Conservation (phyloP, 1,284 basidiomycete genomes). For the Papiliotrema terrestris region DNA sequence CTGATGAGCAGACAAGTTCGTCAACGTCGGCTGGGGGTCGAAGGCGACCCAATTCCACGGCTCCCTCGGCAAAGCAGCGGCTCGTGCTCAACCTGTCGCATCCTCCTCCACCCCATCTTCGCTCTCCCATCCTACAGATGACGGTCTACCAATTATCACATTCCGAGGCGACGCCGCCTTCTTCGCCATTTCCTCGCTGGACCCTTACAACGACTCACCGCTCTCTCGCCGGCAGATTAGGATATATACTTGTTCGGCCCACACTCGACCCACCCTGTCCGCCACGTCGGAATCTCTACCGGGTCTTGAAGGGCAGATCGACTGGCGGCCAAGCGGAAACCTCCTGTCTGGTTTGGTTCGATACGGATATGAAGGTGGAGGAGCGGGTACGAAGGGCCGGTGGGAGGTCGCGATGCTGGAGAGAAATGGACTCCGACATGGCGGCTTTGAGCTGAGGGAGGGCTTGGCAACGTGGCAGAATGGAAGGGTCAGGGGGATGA, state of each 20-base stretch:
- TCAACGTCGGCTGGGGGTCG: conserved; percentile 97
- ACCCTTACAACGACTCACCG: conserved; percentile 34
- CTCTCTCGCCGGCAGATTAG: conserved; percentile 60
- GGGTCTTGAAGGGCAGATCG: conserved; percentile 75
- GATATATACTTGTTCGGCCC: conserved; percentile 60
- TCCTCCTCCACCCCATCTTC: conserved; percentile 24
- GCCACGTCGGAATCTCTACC: conserved; percentile 79
- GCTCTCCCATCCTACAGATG: conserved; percentile 61
- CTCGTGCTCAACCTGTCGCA: conserved; percentile 54
- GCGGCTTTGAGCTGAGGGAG: conserved; percentile 75
- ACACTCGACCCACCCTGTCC: conserved; percentile 63
- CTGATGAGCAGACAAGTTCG: conserved; percentile 66
- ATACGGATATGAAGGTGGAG: conserved; percentile 67
- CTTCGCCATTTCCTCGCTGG: conserved; percentile 77
- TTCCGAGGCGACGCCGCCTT: conserved; percentile 92
- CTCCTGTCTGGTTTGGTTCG: conserved; percentile 78
- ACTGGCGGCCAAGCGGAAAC: conserved; percentile 86
- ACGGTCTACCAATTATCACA: conserved; percentile 67
- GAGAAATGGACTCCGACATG: conserved; percentile 86
- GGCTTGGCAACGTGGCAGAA: conserved; percentile 42
- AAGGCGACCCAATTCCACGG: conserved; percentile 98
- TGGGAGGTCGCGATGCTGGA: conserved; percentile 95
- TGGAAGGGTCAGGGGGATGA: conserved; percentile 64
- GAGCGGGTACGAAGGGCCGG: conserved; percentile 57
- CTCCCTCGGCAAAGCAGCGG: conserved; percentile 84